Evolutionary conservation across 169 alveolate species (phyloP), one percentile per base, ranked within the genome.

Genomic region (Eimeria brunetti): DNA sequence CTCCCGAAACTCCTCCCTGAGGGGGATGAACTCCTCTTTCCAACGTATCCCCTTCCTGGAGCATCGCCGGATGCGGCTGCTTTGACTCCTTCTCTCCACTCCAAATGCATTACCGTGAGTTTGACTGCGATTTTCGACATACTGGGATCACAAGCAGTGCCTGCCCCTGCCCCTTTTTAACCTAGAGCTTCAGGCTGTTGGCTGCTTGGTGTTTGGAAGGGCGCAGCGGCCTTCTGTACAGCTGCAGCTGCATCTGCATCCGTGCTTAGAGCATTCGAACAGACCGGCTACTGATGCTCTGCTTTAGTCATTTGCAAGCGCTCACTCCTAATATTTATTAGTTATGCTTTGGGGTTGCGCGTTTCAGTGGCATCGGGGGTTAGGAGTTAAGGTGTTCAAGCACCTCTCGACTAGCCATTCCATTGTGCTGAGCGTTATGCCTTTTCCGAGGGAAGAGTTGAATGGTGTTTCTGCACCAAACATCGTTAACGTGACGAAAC

Each of bases 331-430:
- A n/a, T 67, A 30, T 1, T 0, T 8, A 9, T 20, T n/a, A 22
- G 46, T 81, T 71, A 12, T 33, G 80, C 24, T 69, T 85, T 16
- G 30, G 58, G 41, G 64, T 36, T 44, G 81, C 51, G 80, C n/a
- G 7, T 53, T 67, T 62, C 94, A 94, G 96, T 73, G 94, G 90
- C 90, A 71, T n/a, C 89, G 75, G 53, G 91, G 91, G 41, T 73
- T 49, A 24, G 96, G 96, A 16, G 75, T 94, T 36, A 51, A 94
- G 60, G 96, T 94, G 36, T 94, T 94, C 88, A 49, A 75, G 85
- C 84, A 75, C 81, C 81, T 56, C 53, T 73, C 94, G 5, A 16
- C 58, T 36, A 60, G 38, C 62, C 67, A 38, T 64, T 84, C 94
- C 12, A 53, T 94, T 27, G 53, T 58, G 58, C 49, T 94, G 89